Evolutionary conservation across 2,329 filamentous ascomycete genomes (phyloP), one percentile per base, ranked within the genome.

Genomic region (Paradendryphiella salina): DNA sequence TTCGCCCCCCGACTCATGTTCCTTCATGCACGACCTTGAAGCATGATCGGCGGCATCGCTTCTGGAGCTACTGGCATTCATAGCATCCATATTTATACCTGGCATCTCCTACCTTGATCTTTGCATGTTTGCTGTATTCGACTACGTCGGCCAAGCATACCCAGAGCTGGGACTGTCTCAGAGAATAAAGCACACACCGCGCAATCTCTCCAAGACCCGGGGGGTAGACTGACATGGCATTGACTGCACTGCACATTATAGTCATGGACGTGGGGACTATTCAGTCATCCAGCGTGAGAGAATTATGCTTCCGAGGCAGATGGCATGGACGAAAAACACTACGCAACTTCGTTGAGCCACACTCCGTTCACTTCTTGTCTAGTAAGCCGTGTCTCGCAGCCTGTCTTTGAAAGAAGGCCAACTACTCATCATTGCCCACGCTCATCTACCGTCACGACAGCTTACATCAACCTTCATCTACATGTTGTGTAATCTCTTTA

Each of bases 171-270:
- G 28, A 21, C 23, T 34, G 26, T 14, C n/a, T 50, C 50, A 34
- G 45, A 44, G 39, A 49, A 44, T 52, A 35, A 49, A 40, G 45
- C 50, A 49, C 45, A 49, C 39, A 10, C 44, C 32, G 36, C 29
- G 28, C 35, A 34, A 39, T 35, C 37, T 13, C 23, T 36, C 45
- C 15, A 49, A 39, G 38, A 52, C 35, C 45, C 46, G 50, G 50
- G 50, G 18, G 11, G n/a, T 32, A 13, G 13, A 33, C 5, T 13
- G 15, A 11, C 17, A 13, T 21, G 13, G 28, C 13, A n/a, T 33
- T n/a, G 9, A 23, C n/a, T 33, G 28, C n/a, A 31, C 23, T 20
- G n/a, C 18, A 20, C 8, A 18, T 11, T 23, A 7, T 28, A 7
- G 18, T 6, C 28, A 41, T 11, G 18, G 7, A 9, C 13, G 4